phyloP scores from a whole-genome alignment of 306 rosid genomes.

The Castanospermum australe region DNA sequence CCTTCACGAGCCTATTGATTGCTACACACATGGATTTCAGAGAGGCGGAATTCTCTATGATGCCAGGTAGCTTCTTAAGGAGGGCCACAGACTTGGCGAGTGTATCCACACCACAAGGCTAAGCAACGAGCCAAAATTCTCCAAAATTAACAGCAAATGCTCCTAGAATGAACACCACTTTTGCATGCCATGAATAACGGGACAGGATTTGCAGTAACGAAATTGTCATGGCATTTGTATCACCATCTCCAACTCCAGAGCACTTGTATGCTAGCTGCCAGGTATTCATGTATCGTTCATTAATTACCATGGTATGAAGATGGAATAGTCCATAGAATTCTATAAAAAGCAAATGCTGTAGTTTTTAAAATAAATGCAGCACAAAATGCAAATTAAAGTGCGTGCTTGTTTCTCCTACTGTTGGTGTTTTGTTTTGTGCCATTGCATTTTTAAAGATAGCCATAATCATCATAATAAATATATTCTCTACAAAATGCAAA shows the following conservation, averaged over 20 bases:
- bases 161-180: slow-evolving; percentile 54
- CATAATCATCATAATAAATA: no score
- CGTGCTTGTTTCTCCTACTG: no score
- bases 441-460: no score
- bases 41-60: slow-evolving; percentile 35
- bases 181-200: slow-evolving; percentile 60
- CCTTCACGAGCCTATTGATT: slow-evolving; percentile 37
- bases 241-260: slow-evolving; percentile 39
- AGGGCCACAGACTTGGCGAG: slow-evolving; percentile 58
- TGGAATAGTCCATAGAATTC: no score
- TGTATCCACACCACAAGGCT: slow-evolving; percentile 38
- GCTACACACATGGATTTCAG: slow-evolving; percentile 45
- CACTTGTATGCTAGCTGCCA: slow-evolving; percentile 48
- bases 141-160: slow-evolving; percentile 52
- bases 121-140: slow-evolving; percentile 59
- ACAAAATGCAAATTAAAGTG: no score
- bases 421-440: no score
- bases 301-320: no score
- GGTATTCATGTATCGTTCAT: not conserved
- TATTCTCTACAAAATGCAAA: no score
- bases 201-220: slow-evolving; percentile 45
- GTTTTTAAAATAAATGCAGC: no score
- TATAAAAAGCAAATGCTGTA: no score
- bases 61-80: slow-evolving; percentile 48
- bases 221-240: slow-evolving; percentile 47